Evolutionary conservation across 495 filamentous ascomycete species (phyloP).

Genomic region (Xylaria sp.): DNA sequence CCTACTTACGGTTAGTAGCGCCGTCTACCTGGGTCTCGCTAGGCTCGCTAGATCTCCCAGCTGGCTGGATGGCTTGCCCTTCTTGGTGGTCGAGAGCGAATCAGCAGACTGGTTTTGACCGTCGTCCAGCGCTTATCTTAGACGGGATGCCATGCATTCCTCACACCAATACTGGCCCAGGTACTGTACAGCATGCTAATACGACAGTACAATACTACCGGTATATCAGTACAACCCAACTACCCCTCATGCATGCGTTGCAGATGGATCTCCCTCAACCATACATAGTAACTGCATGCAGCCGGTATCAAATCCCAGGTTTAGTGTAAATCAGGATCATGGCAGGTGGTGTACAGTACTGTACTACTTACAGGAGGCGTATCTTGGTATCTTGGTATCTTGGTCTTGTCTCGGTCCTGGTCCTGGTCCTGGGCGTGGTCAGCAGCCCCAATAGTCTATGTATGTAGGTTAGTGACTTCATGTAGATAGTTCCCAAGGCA

Average conservation of each 20-base stretch:
- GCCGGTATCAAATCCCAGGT: constrained; percentile 15
- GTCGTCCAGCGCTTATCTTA: constrained; percentile 9
- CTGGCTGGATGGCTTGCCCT: constrained; percentile 23
- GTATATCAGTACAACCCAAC: neutral
- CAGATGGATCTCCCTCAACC: constrained; percentile 19
- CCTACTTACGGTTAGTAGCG: constrained; percentile 26
- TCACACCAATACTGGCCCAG: neutral
- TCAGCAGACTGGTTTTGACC: constrained; percentile 14
- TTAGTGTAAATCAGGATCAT: constrained; percentile 9
- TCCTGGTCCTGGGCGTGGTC: constrained; percentile 13
- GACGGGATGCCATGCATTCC: constrained; percentile 11
- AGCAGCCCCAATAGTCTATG: constrained; percentile 6
- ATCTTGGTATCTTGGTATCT: neutral
- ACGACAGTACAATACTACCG: neutral
- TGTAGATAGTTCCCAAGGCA: neutral
- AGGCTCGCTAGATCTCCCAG: constrained; percentile 27
- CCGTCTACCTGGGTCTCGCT: constrained; percentile 27
- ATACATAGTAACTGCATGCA: constrained; percentile 1
- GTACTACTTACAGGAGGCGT: no score
- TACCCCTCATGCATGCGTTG: constrained; percentile 15
- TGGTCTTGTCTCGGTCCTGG: constrained; percentile 1
- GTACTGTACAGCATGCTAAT: neutral
- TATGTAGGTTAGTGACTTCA: no score
- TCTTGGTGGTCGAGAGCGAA: constrained; percentile 15
- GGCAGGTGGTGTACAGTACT: neutral